Evolutionary conservation across 176 grass and related monocot genomes (phyloP), one percentile per base, ranked within the genome.

Genomic region (maize (Zea mays)): DNA sequence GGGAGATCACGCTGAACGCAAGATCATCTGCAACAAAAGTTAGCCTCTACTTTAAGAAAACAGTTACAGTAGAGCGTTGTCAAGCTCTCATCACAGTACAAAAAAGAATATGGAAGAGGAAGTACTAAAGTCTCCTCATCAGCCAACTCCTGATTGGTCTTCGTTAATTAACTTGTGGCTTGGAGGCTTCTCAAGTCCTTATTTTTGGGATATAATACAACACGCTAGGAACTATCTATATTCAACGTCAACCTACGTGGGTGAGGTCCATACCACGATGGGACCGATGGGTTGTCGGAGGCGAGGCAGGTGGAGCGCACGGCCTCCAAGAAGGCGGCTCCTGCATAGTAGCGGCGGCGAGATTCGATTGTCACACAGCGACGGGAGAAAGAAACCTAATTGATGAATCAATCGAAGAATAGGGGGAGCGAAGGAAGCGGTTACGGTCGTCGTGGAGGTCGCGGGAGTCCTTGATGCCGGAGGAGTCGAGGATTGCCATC

Each of bases 401-500:
- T 21, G 14, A 16, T 20, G 6, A 55, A 19, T 3, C 81, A 48
- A 38, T 34, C 6, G 65, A 39, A 2, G 37, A 59, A 3, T 35
- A 50, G 50, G 50, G 51, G 33, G 46, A 72, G 12, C 13, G 4
- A 2, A 14, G 33, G 64, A 16, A 13, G 69, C 10, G 9, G 33
- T 66, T 97, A 97, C 94, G 85, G 67, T 97, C 91, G 35, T 97
- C 91, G 41, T 93, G 85, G 72, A 97, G 64, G 62, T 97, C 94
- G 13, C 77, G 84, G 38, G 89, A 83, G 36, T 91, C 91, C 86
- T 85, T 93, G 89, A 97, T 88, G 82, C 89, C 91, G 65, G 82
- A 91, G 27, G 86, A 85, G 47, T 96, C 91, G 68, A 97, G 91
- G 82, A 97, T 86, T 16, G 91, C 91, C 91, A 97, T 93, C 81